Evolutionary conservation across 345 rosid genomes (phyloP), one percentile per base, ranked within the genome.

Genomic region (Aurinia saxatilis): DNA sequence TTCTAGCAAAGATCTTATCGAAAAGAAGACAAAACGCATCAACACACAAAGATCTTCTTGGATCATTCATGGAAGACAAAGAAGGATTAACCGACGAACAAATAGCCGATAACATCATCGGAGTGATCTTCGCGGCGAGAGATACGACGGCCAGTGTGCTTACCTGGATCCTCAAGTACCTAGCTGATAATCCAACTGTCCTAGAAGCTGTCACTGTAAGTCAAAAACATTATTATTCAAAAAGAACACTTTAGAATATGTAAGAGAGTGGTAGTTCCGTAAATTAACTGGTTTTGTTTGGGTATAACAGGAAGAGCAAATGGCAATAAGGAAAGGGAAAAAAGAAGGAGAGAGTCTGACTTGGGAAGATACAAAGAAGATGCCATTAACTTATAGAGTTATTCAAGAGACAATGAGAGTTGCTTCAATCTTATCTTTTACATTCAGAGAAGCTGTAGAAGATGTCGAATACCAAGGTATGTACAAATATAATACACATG

Each of bases 391-490:
- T 16, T 73, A 73, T 21, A 82, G 90, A 57, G 95, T 90, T 13
- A 77, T 90, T 65, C 92, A 85, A 69, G 97, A 90, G 77, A 87
- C 95, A 10, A 72, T 85, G 15, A 77, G 97, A 74, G 83, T 80
- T 72, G 97, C 97, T 60, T 71, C 95, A 12, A 80, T 90, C 74
- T 71, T 90, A 65, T 87, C 95, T 60, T 90, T 90, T 58, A 90
- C 97, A 16, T 90, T 90, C 38, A 71, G 97, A 73, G 97, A 90
- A 75, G 97, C 97, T 45, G 91, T 87, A 3, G 82, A 82, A 75
- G 97, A 90, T 73, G 95, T 90, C 27, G 92, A 90, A 51, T 87
- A 82, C 64, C 82, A 87, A 78, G 97, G 95, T n/a, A n/a, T n/a
- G n/a, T n/a, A n/a, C n/a, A n/a, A n/a, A n/a, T n/a, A n/a, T n/a